phyloP scores from a whole-genome alignment of 148 eudicot genomes.

The Limonium bicolor region DNA sequence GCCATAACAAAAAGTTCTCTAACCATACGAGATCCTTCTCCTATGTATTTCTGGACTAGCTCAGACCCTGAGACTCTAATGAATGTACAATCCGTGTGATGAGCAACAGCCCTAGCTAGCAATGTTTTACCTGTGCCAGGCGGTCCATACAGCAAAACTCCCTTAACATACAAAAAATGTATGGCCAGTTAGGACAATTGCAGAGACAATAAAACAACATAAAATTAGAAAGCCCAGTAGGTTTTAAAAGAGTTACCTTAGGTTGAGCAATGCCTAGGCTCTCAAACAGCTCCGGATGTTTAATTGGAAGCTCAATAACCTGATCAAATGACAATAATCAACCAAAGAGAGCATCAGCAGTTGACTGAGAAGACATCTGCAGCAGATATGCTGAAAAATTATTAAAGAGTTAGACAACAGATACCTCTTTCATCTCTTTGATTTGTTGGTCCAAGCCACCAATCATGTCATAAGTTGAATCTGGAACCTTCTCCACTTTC shows the following conservation, averaged over 20 bases:
- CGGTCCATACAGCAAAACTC: conserved; percentile 62
- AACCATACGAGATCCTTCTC: conserved; percentile 74
- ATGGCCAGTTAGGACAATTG: no score
- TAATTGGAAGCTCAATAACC: conserved; percentile 65
- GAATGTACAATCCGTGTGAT: conserved; percentile 62
- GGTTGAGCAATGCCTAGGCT: conserved; percentile 64
- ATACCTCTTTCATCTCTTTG: conserved; percentile 75
- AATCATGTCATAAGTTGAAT: conserved; percentile 73
- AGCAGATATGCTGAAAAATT: no score
- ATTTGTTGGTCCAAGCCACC: conserved; percentile 77
- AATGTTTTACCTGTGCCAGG: conserved; percentile 66
- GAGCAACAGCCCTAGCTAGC: conserved; percentile 69
- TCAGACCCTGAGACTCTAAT: conserved; percentile 72
- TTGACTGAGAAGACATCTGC: no score
- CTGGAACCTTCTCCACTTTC: conserved; percentile 84
- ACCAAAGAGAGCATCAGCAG: no score
- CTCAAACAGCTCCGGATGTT: conserved; percentile 58
- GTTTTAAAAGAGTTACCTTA: conserved; percentile 22
- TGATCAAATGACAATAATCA: no score
- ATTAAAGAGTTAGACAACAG: background rate
- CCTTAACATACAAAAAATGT: conserved; percentile 12
- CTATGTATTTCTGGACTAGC: conserved; percentile 62
- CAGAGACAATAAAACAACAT: background rate
- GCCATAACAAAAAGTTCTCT: conserved; percentile 77
- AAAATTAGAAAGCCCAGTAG: background rate